These are phyloP conservation scores for Rutstroemia sp. DNA, from an alignment of 2,329 filamentous ascomycete genomes.

Conservation along the genomic window DNA sequence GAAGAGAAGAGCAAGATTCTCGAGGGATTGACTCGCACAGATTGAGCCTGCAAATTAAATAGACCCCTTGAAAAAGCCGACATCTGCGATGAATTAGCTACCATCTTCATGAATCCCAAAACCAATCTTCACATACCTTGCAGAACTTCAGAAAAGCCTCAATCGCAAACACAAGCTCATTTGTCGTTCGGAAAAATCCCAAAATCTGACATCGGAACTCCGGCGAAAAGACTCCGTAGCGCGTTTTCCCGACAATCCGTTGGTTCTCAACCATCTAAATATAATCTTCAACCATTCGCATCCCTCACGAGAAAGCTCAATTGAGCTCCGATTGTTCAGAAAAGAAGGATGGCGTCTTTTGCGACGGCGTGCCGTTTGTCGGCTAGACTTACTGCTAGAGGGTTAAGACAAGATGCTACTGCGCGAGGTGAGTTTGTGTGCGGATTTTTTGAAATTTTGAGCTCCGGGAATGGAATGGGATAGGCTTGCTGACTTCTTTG, in stretches of 20 bases:
- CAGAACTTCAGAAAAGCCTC: background rate
- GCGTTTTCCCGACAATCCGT: slow-evolving; percentile 15
- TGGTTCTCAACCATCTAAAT: slow-evolving; percentile 12
- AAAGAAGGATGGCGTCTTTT: slow-evolving; percentile 56
- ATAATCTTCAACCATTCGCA: slow-evolving; percentile 11
- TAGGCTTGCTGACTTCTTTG: slow-evolving; percentile 11
- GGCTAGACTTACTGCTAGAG: slow-evolving; percentile 48
- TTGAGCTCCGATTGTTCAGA: slow-evolving; percentile 21
- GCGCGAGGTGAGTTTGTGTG: slow-evolving; percentile 47
- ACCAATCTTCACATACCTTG: slow-evolving; percentile 11
- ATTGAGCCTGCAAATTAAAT: slow-evolving; percentile 18
- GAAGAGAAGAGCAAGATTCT: slow-evolving; percentile 10
- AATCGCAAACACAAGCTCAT: background rate
- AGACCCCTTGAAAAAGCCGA: slow-evolving; percentile 31
- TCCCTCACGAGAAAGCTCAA: slow-evolving; percentile 19
- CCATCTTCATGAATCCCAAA: background rate
- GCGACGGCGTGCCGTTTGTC: slow-evolving; percentile 57
- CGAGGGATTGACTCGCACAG: slow-evolving; percentile 10
- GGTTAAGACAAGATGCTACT: slow-evolving; percentile 45
- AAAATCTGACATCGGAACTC: slow-evolving; percentile 11
- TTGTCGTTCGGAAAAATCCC: slow-evolving; percentile 12
- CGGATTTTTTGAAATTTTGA: too few relatives aligned
- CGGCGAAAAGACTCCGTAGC: slow-evolving; percentile 14
- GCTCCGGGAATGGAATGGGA: background rate
- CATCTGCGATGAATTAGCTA: slow-evolving; percentile 25